phyloP scores from a whole-genome alignment of 225 moss, liverwort and hornwort species.

The Pseudoscleropodium purum region DNA sequence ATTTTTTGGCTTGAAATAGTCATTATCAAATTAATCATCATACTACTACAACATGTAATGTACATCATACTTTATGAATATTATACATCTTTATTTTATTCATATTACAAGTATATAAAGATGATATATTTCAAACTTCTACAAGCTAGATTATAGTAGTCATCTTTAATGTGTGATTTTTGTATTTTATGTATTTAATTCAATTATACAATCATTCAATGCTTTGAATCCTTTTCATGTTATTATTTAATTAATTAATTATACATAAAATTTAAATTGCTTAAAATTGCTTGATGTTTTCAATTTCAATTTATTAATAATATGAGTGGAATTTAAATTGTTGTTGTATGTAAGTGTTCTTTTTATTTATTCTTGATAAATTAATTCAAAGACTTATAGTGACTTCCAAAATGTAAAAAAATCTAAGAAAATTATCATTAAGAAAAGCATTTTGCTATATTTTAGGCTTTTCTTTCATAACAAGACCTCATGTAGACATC shows the following conservation, averaged over 20 bases:
- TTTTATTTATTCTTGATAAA: background rate
- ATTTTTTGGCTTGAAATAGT: background rate
- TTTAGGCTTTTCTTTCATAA: background rate
- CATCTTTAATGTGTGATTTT: background rate
- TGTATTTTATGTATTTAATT: background rate
- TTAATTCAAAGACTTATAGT: background rate
- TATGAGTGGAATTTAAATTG: background rate
- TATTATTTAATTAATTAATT: background rate
- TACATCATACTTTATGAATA: accelerated
- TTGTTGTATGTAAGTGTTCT: background rate
- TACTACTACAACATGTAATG: background rate
- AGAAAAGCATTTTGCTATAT: background rate
- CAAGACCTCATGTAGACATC: background rate
- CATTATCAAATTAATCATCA: too few species aligned
- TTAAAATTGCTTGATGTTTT: background rate
- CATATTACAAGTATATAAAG: background rate
- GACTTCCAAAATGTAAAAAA: background rate
- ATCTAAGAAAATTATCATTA: background rate
- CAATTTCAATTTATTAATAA: background rate
- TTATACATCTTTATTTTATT: background rate
- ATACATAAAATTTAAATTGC: background rate
- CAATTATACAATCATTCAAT: background rate
- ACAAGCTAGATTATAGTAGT: background rate
- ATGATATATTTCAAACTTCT: background rate
- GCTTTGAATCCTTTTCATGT: background rate